phyloP scores from a whole-genome alignment of 2,329 filamentous ascomycete species.

The Aureobasidium sp. region DNA sequence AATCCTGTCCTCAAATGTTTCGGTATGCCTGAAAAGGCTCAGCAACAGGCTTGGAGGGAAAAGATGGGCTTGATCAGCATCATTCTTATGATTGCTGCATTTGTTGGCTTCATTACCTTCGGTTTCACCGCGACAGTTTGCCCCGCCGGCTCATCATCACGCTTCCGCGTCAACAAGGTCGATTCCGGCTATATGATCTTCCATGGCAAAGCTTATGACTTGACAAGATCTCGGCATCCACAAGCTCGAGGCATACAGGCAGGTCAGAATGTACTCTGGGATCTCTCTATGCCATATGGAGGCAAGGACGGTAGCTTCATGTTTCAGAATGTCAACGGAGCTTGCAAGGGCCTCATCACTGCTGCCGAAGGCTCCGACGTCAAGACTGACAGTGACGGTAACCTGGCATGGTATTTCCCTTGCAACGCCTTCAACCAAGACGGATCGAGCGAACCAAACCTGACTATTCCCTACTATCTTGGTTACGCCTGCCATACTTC shows the following conservation, averaged over 20 bases:
- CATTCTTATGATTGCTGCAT: constrained; percentile 75
- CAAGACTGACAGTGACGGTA: constrained; percentile 61
- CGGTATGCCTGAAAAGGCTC: constrained; percentile 74
- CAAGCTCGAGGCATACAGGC: constrained; percentile 67
- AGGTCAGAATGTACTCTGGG: constrained; percentile 74
- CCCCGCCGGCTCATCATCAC: constrained; percentile 53
- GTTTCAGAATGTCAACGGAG: constrained; percentile 97
- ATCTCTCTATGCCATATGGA: constrained; percentile 63
- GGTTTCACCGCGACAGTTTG: constrained; percentile 91
- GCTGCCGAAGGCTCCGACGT: constrained; percentile 62
- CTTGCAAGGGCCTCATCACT: constrained; percentile 86
- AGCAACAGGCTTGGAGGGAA: constrained; percentile 90
- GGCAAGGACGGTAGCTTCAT: constrained; percentile 94
- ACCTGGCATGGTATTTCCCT: constrained; percentile 95
- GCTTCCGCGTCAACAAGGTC: constrained; percentile 77
- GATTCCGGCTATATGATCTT: constrained; percentile 85
- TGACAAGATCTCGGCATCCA: constrained; percentile 69
- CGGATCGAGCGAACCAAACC: constrained; percentile 70
- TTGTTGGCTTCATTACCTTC: constrained; percentile 93
- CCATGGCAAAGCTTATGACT: constrained; percentile 82
- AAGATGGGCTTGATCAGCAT: constrained; percentile 97
- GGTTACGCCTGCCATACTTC: constrained; percentile 89
- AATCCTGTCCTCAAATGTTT: constrained; percentile 77
- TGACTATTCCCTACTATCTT: constrained; percentile 63
- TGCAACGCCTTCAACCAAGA: constrained; percentile 90